phyloP scores from a whole-genome alignment of 1,139 yeast genomes.

The Lodderomyces theae region DNA sequence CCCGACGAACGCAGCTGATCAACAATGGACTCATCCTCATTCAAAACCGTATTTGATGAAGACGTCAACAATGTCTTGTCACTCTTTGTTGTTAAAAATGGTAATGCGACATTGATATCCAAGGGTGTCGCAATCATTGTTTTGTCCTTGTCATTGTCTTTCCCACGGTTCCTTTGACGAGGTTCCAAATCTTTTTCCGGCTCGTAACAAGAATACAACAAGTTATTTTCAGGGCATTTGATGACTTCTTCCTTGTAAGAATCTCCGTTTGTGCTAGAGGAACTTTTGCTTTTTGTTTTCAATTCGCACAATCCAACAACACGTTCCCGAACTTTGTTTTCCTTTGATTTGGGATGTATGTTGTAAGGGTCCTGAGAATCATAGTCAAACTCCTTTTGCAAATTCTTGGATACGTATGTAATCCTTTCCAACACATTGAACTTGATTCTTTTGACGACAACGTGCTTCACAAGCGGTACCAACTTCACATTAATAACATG shows the following conservation, averaged over 20 bases:
- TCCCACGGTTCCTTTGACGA: background rate
- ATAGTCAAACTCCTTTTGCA: slow-evolving; percentile 56
- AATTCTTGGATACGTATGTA: slow-evolving; percentile 59
- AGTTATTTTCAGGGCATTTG: slow-evolving; percentile 58
- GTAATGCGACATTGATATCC: slow-evolving; percentile 46
- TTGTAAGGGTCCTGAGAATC: slow-evolving; percentile 46
- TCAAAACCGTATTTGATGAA: no score
- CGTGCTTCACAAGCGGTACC: slow-evolving; percentile 67
- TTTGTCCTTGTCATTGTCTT: slow-evolving; percentile 17
- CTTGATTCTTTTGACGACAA: slow-evolving; percentile 67
- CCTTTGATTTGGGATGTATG: slow-evolving; percentile 20
- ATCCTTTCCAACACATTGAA: slow-evolving; percentile 72
- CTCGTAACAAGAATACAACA: slow-evolving; percentile 57
- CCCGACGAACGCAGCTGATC: no score
- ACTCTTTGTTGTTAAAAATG: slow-evolving; percentile 41
- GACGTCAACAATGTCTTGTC: slow-evolving; percentile 33
- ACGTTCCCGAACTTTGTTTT: slow-evolving; percentile 47
- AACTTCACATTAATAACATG: slow-evolving; percentile 62
- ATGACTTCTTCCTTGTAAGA: slow-evolving; percentile 58
- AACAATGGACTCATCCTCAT: no score
- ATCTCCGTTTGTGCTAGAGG: slow-evolving; percentile 21
- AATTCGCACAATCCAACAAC: slow-evolving; percentile 60
- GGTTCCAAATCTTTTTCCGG: slow-evolving; percentile 18
- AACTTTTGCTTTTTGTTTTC: slow-evolving; percentile 48
- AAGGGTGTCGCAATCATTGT: slow-evolving; percentile 44